phyloP scores from a whole-genome alignment of 75 land plant genomes.

The Isoetes taiwanensis region DNA sequence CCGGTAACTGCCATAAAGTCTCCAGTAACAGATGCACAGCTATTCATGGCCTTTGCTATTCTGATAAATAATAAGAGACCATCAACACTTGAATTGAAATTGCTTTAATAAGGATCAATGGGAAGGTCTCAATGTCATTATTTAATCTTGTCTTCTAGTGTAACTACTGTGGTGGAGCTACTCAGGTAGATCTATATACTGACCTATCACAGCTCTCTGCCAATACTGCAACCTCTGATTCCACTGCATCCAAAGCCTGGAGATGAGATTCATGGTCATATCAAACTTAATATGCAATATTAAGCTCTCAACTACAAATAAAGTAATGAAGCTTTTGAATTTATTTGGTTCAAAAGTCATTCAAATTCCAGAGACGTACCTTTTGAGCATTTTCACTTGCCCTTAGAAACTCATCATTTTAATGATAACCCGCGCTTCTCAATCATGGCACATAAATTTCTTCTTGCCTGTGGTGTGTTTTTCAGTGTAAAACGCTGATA shows the following conservation, averaged over 20 bases:
- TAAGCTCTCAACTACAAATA: too few relatives aligned
- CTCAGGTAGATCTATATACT: too few relatives aligned
- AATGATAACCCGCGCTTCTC: conserved; percentile 71
- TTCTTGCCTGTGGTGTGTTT: conserved; percentile 61
- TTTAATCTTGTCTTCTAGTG: too few relatives aligned
- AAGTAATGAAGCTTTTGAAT: too few relatives aligned
- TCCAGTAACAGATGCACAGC: conserved; percentile 67
- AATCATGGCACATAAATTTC: conserved; percentile 73
- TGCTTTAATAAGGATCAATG: too few relatives aligned
- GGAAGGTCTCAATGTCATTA: too few relatives aligned
- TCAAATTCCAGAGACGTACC: too few relatives aligned
- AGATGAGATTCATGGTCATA: not conserved
- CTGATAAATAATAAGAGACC: conserved; percentile 32
- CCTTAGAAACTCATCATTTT: conserved; percentile 67
- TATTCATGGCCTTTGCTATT: conserved; percentile 71
- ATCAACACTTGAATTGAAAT: too few relatives aligned
- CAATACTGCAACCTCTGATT: conserved; percentile 63
- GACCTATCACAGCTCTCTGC: conserved; percentile 81
- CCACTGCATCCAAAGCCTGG: conserved; percentile 84
- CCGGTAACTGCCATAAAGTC: conserved; percentile 85
- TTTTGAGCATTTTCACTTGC: conserved; percentile 67
- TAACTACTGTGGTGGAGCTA: too few relatives aligned
- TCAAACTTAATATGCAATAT: not conserved
- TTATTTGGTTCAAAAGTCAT: too few relatives aligned
- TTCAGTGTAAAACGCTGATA: conserved; percentile 69